phyloP scores from a whole-genome alignment of 371 early-diverging fungal species.

The Basidiobolus meristosporus region DNA sequence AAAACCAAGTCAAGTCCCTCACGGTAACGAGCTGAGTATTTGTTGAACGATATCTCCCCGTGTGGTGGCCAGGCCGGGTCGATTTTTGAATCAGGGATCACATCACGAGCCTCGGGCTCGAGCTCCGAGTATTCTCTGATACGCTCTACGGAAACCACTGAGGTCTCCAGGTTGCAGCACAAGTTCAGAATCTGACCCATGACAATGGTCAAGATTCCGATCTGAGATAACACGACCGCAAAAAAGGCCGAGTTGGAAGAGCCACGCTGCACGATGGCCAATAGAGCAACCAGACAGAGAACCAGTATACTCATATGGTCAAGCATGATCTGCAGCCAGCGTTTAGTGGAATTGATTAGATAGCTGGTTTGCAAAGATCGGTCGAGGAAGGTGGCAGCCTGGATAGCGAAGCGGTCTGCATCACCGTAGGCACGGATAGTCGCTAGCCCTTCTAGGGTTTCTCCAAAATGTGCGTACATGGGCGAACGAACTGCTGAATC shows the following conservation, averaged over 20 bases:
- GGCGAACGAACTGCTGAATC: conserved; percentile 16
- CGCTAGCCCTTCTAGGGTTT: conserved; percentile 41
- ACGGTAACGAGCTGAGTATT: conserved; percentile 42
- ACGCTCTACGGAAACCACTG: conserved; percentile 40
- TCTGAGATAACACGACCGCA: not conserved
- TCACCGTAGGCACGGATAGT: conserved; percentile 71
- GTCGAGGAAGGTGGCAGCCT: too few species aligned
- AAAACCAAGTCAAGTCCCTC: conserved; percentile 44
- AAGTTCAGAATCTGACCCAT: conserved; percentile 57
- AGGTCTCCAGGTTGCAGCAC: conserved; percentile 48
- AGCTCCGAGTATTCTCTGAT: conserved; percentile 32
- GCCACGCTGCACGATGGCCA: conserved; percentile 24
- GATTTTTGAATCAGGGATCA: conserved; percentile 4
- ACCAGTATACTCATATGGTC: conserved; percentile 28
- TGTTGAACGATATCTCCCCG: conserved; percentile 43
- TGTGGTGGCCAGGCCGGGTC: conserved; percentile 45
- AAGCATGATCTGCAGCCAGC: conserved; percentile 32
- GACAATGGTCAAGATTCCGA: conserved; percentile 6
- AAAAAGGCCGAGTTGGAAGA: conserved; percentile 34
- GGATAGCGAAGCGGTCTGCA: conserved; percentile 46
- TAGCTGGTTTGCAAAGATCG: too few species aligned
- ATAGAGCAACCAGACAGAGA: conserved; percentile 62
- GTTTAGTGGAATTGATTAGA: too few species aligned
- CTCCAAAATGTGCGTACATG: conserved; percentile 6
- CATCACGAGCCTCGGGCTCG: conserved; percentile 35